phyloP scores from a whole-genome alignment of 192 early-diverging fungal species.

The Entomortierella lignicola region DNA sequence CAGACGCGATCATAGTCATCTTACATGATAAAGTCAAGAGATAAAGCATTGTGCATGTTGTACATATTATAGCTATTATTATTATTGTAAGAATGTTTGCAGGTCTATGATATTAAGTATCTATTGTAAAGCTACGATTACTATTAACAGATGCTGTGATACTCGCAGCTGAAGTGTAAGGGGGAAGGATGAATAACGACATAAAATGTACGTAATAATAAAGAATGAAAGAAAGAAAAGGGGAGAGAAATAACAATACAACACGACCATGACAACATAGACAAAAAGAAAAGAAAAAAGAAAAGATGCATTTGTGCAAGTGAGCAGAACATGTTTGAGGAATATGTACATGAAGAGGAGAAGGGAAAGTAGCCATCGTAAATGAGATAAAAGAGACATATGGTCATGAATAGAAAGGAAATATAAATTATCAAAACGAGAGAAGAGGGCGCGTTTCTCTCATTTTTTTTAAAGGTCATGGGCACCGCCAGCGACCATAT shows the following conservation, averaged over 20 bases:
- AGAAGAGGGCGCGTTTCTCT: too few relatives aligned
- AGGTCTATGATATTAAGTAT: neutral
- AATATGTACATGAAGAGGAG: slow-evolving; percentile 19
- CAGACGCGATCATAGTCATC: too few relatives aligned
- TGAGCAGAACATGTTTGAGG: neutral
- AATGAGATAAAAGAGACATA: neutral
- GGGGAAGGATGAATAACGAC: neutral
- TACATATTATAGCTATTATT: slow-evolving; percentile 12
- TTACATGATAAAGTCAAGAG: too few relatives aligned
- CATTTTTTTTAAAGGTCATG: slow-evolving; percentile 20
- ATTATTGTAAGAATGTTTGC: neutral
- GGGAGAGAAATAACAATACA: neutral
- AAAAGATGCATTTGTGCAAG: neutral
- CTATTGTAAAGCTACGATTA: neutral
- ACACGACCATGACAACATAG: neutral
- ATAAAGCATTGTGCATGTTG: neutral
- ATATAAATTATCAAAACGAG: neutral
- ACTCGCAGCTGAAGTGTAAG: neutral
- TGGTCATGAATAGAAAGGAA: neutral
- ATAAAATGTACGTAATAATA: too few relatives aligned
- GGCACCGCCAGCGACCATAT: slow-evolving; percentile 9
- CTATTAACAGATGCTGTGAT: neutral
- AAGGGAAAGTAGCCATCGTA: neutral
- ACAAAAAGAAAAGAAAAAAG: slow-evolving; percentile 13
- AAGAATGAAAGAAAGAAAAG: too few relatives aligned